A percentile compares a stretch with the other conserved stretches of the same genome.
phyloP scores from a whole-genome alignment of 2,329 filamentous ascomycete genomes.

The Karstenula rhodostoma region DNA sequence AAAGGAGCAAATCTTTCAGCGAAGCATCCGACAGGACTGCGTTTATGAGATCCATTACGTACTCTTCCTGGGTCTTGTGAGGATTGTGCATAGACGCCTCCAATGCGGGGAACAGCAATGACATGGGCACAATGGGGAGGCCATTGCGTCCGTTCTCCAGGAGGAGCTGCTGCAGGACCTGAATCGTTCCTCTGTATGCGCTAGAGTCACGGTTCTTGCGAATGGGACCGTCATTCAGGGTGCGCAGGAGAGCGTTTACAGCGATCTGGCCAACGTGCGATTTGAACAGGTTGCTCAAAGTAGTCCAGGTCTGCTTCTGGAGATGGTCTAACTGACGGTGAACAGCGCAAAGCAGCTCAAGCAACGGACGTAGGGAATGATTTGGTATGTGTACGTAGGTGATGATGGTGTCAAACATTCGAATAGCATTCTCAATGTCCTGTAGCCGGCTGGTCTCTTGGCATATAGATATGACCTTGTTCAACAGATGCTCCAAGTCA shows the following conservation, averaged over 20 bases:
- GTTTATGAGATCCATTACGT: conserved; percentile 61
- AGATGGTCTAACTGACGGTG: conserved; percentile 70
- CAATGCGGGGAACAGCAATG: conserved; percentile 44
- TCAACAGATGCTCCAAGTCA: conserved; percentile 68
- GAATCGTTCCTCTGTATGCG: conserved; percentile 40
- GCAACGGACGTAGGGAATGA: conserved; percentile 68
- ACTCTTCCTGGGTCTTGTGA: conserved; percentile 46
- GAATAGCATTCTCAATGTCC: conserved; percentile 73
- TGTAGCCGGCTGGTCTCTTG: conserved; percentile 69
- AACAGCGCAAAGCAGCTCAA: conserved; percentile 76
- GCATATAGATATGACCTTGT: conserved; percentile 71
- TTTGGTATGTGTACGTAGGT: conserved; percentile 75
- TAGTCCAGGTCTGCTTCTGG: conserved; percentile 72
- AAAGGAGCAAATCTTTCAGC: conserved; percentile 64
- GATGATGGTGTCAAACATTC: conserved; percentile 73
- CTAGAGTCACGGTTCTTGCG: conserved; percentile 33
- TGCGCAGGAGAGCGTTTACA: conserved; percentile 70
- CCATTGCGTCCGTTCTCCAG: conserved; percentile 43
- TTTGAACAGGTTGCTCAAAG: conserved; percentile 73
- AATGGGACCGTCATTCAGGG: conserved; percentile 47
- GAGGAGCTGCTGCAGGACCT: conserved; percentile 41
- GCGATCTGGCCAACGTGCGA: conserved; percentile 78
- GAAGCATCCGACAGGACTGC: conserved; percentile 54
- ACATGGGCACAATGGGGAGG: conserved; percentile 45
- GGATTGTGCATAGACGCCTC: conserved; percentile 41